Evolutionary conservation across 768 basidiomycete species (phyloP).

Genomic region (Leucocoprinus sp.): DNA sequence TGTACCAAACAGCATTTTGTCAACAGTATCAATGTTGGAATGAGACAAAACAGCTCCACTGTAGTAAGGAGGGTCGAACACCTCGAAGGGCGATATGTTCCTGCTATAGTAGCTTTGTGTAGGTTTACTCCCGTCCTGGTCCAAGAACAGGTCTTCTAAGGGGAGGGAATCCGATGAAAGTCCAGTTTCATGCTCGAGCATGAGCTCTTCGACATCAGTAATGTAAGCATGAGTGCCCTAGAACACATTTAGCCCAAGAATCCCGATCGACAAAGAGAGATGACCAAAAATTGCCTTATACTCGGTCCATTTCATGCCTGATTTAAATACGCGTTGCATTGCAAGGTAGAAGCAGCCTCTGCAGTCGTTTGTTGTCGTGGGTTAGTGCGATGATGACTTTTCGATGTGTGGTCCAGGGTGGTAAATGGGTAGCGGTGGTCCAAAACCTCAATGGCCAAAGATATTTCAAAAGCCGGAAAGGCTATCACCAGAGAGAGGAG

Average conservation of each 20-base stretch:
- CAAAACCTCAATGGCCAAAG: conserved; percentile 3
- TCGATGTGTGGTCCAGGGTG: not conserved
- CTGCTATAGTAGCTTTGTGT: not conserved
- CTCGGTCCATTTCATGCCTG: conserved; percentile 29
- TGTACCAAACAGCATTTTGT: not conserved
- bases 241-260: conserved; percentile 7
- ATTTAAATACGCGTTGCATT: conserved; percentile 36
- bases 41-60: not conserved
- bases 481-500: not conserved
- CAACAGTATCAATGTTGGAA: not conserved
- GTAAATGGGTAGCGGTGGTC: conserved; percentile 12
- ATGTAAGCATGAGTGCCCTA: conserved; percentile 11
- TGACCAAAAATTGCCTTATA: conserved; percentile 34
- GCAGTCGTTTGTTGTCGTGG: not conserved
- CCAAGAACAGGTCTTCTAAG: not conserved
- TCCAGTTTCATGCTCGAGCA: not conserved
- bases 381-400: not conserved
- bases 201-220: conserved; percentile 7
- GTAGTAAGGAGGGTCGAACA: not conserved
- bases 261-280: not conserved
- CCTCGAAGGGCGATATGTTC: not conserved
- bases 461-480: not conserved
- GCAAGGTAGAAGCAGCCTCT: conserved; percentile 31
- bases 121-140: not conserved
- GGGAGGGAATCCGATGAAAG: not conserved